These are phyloP conservation scores for Rhizoclosmatium sp. DNA, from an alignment of 192 early-diverging fungal genomes.

Conservation along the genomic window DNA sequence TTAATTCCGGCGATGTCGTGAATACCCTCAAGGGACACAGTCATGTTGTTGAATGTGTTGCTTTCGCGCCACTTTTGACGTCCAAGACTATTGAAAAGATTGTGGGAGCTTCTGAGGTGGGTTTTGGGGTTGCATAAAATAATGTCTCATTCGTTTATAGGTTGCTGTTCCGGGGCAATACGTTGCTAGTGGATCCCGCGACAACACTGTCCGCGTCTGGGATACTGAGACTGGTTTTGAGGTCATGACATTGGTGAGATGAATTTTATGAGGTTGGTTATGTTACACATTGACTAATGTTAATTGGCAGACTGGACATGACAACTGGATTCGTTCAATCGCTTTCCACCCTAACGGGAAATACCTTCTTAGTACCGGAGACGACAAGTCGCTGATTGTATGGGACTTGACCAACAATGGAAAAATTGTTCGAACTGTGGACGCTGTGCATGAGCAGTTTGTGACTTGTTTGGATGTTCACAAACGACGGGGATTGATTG, in stretches of 20 bases:
- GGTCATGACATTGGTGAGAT: slow-evolving; percentile 76
- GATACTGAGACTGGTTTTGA: slow-evolving; percentile 71
- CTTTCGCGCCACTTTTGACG: slow-evolving; percentile 78
- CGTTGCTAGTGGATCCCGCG: slow-evolving; percentile 84
- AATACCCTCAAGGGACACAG: slow-evolving; percentile 88
- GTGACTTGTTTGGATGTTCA: slow-evolving; percentile 81
- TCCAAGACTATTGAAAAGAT: slow-evolving; percentile 70
- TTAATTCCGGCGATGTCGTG: slow-evolving; percentile 73
- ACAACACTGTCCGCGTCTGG: slow-evolving; percentile 92
- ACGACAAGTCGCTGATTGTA: slow-evolving; percentile 89
- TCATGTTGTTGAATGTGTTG: slow-evolving; percentile 93
- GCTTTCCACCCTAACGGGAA: slow-evolving; percentile 86
- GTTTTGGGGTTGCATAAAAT: background rate
- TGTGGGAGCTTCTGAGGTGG: slow-evolving; percentile 49
- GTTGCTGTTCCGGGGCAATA: slow-evolving; percentile 70
- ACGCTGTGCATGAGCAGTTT: slow-evolving; percentile 85
- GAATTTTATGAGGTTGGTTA: slow-evolving; percentile 4
- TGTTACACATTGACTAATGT: background rate
- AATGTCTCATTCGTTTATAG: slow-evolving; percentile 22
- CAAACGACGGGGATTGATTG: slow-evolving; percentile 66
- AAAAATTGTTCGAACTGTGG: slow-evolving; percentile 80
- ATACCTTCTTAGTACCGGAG: slow-evolving; percentile 80
- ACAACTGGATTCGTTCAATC: slow-evolving; percentile 92
- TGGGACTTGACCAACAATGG: slow-evolving; percentile 87
- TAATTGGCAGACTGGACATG: slow-evolving; percentile 75